Percentiles rank a stretch among this genome's conserved stretches.
Conservation (phyloP, 1,284 basidiomycete genomes). For the Boletus hoseneyae region DNA sequence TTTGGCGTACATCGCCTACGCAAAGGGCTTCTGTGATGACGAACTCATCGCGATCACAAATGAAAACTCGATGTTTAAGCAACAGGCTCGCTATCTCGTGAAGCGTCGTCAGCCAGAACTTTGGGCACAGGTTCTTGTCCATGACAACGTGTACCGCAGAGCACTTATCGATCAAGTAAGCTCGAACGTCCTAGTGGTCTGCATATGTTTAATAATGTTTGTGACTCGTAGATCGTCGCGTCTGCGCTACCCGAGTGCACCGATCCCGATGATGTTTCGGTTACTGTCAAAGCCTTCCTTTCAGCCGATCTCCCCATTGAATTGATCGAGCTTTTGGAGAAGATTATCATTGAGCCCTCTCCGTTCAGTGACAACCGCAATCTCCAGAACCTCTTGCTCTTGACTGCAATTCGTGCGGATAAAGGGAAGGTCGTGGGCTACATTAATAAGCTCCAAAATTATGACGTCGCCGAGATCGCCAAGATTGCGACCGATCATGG, state of each 20-base stretch:
- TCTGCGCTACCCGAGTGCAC: constrained; percentile 97
- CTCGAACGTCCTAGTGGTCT: background rate
- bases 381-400: constrained; percentile 90
- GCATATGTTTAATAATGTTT: background rate
- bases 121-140: constrained; percentile 92
- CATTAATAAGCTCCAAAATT: constrained; percentile 96
- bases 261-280: constrained; percentile 97
- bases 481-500: constrained; percentile 97
- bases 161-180: constrained; percentile 91
- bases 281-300: constrained; percentile 99
- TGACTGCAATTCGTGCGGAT: constrained; percentile 97
- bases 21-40: constrained; percentile 98
- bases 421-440: constrained; percentile 99
- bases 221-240: constrained; percentile 69
- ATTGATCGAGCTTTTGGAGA: constrained; percentile 96
- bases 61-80: constrained; percentile 99
- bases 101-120: constrained; percentile 95
- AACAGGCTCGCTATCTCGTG: constrained; percentile 97
- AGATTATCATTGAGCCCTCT: constrained; percentile 96
- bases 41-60: constrained; percentile 98
- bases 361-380: constrained; percentile 98
- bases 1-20: constrained; percentile 98
- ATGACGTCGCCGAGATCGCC: constrained; percentile 93
- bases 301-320: constrained; percentile 96
- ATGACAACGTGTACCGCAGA: constrained; percentile 91